Evolutionary conservation across 108 stramenopile genomes (phyloP).

Genomic region (Nitzschia inconspicua): DNA sequence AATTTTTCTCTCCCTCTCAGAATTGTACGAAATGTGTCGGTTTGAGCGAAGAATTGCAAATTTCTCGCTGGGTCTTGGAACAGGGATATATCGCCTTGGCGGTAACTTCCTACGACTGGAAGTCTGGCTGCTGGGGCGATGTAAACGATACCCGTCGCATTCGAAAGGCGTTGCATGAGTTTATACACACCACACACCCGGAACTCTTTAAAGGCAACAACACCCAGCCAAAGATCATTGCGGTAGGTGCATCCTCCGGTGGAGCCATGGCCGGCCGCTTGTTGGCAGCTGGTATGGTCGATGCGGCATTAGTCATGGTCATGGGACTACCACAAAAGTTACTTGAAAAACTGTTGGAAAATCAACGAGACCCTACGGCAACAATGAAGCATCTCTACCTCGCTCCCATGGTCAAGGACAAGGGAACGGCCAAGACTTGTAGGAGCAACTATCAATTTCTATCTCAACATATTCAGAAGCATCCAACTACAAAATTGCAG

Average conservation of each 20-base stretch:
- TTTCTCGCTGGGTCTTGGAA: conserved; percentile 27
- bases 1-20: conserved; percentile 42
- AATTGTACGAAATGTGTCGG: conserved; percentile 40
- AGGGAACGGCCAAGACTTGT: conserved; percentile 11
- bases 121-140: conserved; percentile 36
- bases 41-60: conserved; percentile 42
- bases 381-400: conserved; percentile 25
- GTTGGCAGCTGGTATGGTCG: conserved; percentile 15
- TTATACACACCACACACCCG: neutral
- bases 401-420: conserved; percentile 47
- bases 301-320: conserved; percentile 43
- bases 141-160: conserved; percentile 24
- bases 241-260: conserved; percentile 49
- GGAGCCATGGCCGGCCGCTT: conserved; percentile 39
- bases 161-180: conserved; percentile 13
- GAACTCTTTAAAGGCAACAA: neutral
- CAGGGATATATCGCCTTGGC: conserved; percentile 39
- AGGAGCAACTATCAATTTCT: conserved; percentile 29
- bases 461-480: neutral
- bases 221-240: conserved; percentile 2
- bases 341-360: conserved; percentile 7
- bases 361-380: neutral
- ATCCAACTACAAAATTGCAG: too few species aligned
- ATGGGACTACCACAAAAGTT: conserved; percentile 25
- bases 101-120: conserved; percentile 21